Evolutionary conservation across 176 grass and related monocot genomes (phyloP).

Genomic region (Leersia perrieri): DNA sequence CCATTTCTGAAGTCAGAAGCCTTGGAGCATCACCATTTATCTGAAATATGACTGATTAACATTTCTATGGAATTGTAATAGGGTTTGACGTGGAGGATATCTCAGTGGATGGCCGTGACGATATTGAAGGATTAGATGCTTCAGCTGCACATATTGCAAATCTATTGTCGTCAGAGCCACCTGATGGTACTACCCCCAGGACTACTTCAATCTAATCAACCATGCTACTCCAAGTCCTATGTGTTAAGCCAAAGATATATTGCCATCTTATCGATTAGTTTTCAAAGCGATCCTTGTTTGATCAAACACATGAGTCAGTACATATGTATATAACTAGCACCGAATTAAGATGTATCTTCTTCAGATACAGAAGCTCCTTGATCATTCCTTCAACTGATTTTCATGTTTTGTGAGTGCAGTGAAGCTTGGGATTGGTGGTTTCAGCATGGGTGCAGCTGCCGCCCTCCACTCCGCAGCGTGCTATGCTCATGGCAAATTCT

Average conservation of each 20-base stretch:
- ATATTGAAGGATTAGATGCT: constrained; percentile 72
- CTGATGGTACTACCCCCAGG: constrained; percentile 53
- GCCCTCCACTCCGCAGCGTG: constrained; percentile 78
- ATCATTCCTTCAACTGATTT: background rate
- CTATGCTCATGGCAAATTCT: constrained; percentile 71
- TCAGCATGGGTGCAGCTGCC: constrained; percentile 69
- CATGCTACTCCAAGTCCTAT: background rate
- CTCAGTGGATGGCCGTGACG: constrained; percentile 74
- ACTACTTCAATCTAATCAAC: background rate
- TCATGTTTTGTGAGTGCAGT: constrained; percentile 38
- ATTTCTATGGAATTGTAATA: constrained; percentile 29
- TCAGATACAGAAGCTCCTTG: background rate
- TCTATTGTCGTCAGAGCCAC: constrained; percentile 74
- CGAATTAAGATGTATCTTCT: background rate
- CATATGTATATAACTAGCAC: background rate
- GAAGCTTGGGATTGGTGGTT: constrained; percentile 85
- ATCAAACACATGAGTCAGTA: background rate
- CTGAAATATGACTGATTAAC: background rate
- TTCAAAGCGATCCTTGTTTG: background rate
- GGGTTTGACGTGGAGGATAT: constrained; percentile 80
- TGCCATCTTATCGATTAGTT: background rate
- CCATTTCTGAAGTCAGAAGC: background rate
- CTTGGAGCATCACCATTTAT: background rate
- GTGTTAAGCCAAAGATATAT: background rate
- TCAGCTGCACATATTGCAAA: constrained; percentile 88